Percentiles rank a stretch among this genome's conserved stretches.
phyloP scores from a whole-genome alignment of 139 green algal genomes.

The Asterochloris sp. region DNA sequence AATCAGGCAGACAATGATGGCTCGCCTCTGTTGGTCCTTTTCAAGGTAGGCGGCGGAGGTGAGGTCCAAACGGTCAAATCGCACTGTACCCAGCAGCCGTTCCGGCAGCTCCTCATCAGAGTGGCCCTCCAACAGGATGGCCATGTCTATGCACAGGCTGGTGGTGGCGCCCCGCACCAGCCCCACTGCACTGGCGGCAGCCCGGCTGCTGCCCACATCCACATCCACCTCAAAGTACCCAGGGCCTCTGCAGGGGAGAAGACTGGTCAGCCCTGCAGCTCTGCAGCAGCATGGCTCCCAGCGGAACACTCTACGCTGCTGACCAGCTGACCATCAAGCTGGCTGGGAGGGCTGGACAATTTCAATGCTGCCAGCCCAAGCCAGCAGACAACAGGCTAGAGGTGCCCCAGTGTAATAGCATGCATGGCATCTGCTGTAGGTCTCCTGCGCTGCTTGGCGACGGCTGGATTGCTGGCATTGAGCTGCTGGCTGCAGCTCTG shows the following conservation, averaged over 20 bases:
- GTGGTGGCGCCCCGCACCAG: conserved; percentile 34
- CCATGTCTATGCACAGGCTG: conserved; percentile 39
- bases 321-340: no score
- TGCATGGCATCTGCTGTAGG: no score
- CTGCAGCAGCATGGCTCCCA: no score
- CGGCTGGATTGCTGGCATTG: no score
- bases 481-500: no score
- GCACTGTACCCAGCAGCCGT: conserved; percentile 38
- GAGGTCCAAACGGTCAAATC: conserved; percentile 38
- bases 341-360: no score
- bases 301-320: no score
- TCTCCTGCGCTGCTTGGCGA: no score
- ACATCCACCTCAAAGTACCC: conserved; percentile 42
- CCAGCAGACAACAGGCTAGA: no score
- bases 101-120: conserved; percentile 36
- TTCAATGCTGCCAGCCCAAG: no score
- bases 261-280: background rate
- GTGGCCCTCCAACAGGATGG: conserved; percentile 37
- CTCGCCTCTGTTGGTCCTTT: background rate
- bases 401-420: no score
- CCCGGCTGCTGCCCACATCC: conserved; percentile 38
- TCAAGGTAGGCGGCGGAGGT: conserved; percentile 25
- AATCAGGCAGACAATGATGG: background rate
- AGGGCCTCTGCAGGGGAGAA: conserved; percentile 17
- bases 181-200: conserved; percentile 29